Evolutionary conservation across 768 basidiomycete species (phyloP), one percentile per base, ranked within the genome.

Genomic region (Galerina marginata): DNA sequence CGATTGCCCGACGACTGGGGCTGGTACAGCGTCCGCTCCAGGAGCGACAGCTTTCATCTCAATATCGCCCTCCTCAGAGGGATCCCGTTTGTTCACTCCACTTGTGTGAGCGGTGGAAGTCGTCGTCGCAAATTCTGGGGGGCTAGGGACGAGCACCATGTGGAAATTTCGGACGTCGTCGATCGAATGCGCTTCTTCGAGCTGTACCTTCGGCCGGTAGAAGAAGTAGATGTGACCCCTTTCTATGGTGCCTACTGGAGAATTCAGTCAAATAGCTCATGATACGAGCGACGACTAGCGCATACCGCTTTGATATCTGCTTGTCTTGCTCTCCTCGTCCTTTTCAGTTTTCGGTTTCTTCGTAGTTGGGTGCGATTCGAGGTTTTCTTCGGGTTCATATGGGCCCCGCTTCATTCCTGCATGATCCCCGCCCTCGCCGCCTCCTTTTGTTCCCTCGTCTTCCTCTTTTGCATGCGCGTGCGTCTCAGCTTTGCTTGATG

Each of bases 191-290:
- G 79, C 83, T 58, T 85, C 79, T 59, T 85, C 80, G 12, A 74
- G 68, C 64, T 86, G 72, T 16, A 87, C 85, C 29, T 83, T 80
- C 3, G 86, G 86, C 10, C 84, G 81, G 65, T 86, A 89, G 72
- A 87, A 83, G 70, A 88, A 87, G 71, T 88, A 88, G 46, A 89
- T 78, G 61, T 86, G 83, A 9, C 85, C 86, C 14, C 85, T 73
- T 64, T 87, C 84, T 52, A 84, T 84, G 9, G 81, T 81, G 9
- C 84, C 84, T 86, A 50, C 6, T 51, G n/a, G 33, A 20, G n/a
- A 16, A 14, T 50, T 3, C 9, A 14, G 5, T 15, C 10, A 49
- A 11, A 23, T 36, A 9, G 23, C 16, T n/a, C 9, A 12, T 20
- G 14, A 26, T 10, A 10, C 14, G 26, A 4, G 2, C 12, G 53